Conservation (phyloP, 1,139 yeast species). For the Scheffersomyces lignicola region DNA sequence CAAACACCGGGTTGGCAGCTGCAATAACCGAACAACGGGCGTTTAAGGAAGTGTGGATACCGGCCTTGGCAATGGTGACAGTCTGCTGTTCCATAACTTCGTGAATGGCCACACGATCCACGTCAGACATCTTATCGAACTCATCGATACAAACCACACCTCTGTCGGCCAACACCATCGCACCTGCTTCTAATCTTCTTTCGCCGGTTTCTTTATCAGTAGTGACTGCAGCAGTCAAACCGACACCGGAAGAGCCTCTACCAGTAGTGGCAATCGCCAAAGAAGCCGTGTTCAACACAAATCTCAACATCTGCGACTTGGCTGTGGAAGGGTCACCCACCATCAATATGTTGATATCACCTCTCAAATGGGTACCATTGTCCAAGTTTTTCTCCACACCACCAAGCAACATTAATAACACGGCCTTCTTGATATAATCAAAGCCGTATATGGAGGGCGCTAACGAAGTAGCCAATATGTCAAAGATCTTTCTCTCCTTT, state of each 20-base stretch:
- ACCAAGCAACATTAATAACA: constrained; percentile 84
- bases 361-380: constrained; percentile 96
- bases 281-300: constrained; percentile 91
- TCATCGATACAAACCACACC: constrained; percentile 98
- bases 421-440: constrained; percentile 88
- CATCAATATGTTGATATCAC: constrained; percentile 93
- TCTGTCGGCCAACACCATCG: constrained; percentile 97
- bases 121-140: constrained; percentile 96
- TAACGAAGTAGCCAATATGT: constrained; percentile 75
- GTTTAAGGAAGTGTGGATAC: constrained; percentile 93
- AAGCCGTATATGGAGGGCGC: constrained; percentile 98
- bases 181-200: constrained; percentile 96
- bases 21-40: constrained; percentile 98
- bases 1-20: constrained; percentile 97
- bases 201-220: constrained; percentile 97
- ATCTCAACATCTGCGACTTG: constrained; percentile 90
- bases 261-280: constrained; percentile 98
- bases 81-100: constrained; percentile 99
- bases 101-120: constrained; percentile 96
- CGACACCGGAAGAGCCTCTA: constrained; percentile 98
- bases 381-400: constrained; percentile 94
- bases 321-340: constrained; percentile 99
- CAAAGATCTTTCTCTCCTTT: constrained; percentile 67
- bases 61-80: constrained; percentile 97
- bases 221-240: constrained; percentile 98